Evolutionary conservation across 345 rosid genomes (phyloP), one percentile per base, ranked within the genome.

Genomic region (Pistacia vera): DNA sequence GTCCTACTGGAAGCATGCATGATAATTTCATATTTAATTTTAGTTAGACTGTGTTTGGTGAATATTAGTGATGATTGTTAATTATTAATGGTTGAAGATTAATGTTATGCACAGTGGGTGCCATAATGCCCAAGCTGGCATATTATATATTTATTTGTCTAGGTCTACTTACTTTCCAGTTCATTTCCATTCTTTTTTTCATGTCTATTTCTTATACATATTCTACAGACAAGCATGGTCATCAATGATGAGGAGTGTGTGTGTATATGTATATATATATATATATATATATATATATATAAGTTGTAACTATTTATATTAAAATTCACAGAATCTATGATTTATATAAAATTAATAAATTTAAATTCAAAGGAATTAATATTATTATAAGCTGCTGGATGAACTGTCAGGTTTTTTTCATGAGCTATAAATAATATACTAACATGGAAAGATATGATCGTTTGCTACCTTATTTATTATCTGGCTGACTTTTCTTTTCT

Each of bases 371-470:
- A n/a, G 41, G 41, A 36, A 28, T 62, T 5, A 33, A 12, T 62
- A 11, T 63, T n/a, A 25, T 25, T 28, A 8, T 3, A 18, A 54
- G 52, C 35, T 35, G 74, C 74, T 57, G 57, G 33, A 36, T 18
- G 8, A 30, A 30, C 33, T 56, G 66, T 11, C 13, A 28, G 66
- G 16, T 59, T 71, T 22, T 71, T 33, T 59, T 18, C 66, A 44
- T 13, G 41, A 8, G 49, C 20, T 38, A 30, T 30, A 30, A 30
- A 30, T 30, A 30, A n/a, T 30, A 30, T 30, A 5, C 4, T 71
- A 65, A n/a, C 64, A 71, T 71, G 55, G 75, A 59, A n/a, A 54
- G 55, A 56, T 56, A 55, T 57, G 74, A 70, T 70, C 10, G 51
- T n/a, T 70, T 35, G 63, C n/a, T 52, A 11, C 14, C 2, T 35